phyloP scores from a whole-genome alignment of 768 basidiomycete species.

The Boletus sp. region DNA sequence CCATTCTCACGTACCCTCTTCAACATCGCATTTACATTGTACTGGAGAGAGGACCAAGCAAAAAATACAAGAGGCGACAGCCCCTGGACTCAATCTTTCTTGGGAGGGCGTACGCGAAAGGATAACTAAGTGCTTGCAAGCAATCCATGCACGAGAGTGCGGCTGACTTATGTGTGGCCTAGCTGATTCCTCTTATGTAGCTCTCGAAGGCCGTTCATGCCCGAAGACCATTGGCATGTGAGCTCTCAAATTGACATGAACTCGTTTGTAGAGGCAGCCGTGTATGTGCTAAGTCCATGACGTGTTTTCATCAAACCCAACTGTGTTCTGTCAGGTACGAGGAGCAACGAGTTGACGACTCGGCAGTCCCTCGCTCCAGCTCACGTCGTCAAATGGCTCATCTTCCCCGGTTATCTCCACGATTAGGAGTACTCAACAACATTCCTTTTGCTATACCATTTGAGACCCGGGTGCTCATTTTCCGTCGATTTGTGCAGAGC shows the following conservation, averaged over 20 bases:
- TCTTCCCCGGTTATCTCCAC: slow-evolving; percentile 57
- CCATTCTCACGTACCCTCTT: slow-evolving; percentile 75
- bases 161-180: slow-evolving; percentile 26
- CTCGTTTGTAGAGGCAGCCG: slow-evolving; percentile 84
- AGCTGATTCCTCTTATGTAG: slow-evolving; percentile 40
- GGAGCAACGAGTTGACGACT: slow-evolving; percentile 51
- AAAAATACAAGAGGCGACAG: slow-evolving; percentile 40
- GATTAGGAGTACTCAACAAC: slow-evolving; percentile 89
- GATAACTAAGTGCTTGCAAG: slow-evolving; percentile 74
- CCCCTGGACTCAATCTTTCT: slow-evolving; percentile 39
- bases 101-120: slow-evolving; percentile 75
- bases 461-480: slow-evolving; percentile 84
- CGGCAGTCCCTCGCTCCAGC: slow-evolving; percentile 30
- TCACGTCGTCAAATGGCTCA: slow-evolving; percentile 71
- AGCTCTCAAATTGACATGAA: slow-evolving; percentile 55
- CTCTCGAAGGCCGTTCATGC: slow-evolving; percentile 81
- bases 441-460: slow-evolving; percentile 96
- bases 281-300: slow-evolving; percentile 44
- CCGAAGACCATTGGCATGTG: slow-evolving; percentile 82
- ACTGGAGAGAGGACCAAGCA: slow-evolving; percentile 52
- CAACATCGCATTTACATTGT: slow-evolving; percentile 80
- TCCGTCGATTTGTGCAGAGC: slow-evolving; percentile 76
- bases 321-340: slow-evolving; percentile 47
- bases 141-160: slow-evolving; percentile 88
- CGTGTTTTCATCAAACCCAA: background rate